These are phyloP conservation scores for Fusarium sp. DNA, from an alignment of 2,329 filamentous ascomycete species.

Conservation along the genomic window DNA sequence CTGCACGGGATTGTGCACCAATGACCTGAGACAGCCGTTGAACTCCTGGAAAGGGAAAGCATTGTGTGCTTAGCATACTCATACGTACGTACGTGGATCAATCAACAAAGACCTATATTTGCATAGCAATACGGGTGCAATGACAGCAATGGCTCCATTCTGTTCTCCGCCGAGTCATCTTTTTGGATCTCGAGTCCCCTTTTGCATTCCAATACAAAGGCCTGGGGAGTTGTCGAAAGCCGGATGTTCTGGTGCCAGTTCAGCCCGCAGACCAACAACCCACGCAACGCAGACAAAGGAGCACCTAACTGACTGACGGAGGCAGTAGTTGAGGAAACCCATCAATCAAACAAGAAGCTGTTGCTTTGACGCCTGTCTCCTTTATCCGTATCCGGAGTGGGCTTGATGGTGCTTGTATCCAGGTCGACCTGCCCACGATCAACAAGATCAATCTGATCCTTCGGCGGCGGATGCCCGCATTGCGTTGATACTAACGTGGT, in stretches of 20 bases:
- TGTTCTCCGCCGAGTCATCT: conserved; percentile 5
- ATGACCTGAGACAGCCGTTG: conserved; percentile 40
- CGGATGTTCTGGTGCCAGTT: conserved; percentile 10
- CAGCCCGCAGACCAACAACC: not conserved
- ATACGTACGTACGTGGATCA: conserved; percentile 38
- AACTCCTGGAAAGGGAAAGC: conserved; percentile 27
- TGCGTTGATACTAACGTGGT: not conserved
- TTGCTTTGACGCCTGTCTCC: not conserved
- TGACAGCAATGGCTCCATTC: conserved; percentile 21
- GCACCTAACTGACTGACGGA: conserved; percentile 36
- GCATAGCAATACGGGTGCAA: conserved; percentile 22
- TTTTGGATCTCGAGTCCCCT: not conserved
- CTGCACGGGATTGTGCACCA: conserved; percentile 35
- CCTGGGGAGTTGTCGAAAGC: not conserved
- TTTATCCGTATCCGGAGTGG: conserved; percentile 4
- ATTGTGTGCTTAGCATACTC: conserved; percentile 38
- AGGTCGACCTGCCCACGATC: conserved; percentile 6
- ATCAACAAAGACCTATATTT: conserved; percentile 21
- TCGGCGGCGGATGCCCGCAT: conserved; percentile 26
- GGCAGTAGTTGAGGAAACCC: conserved; percentile 22
- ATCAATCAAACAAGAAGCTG: conserved; percentile 21
- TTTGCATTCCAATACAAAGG: not conserved
- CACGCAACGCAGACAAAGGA: conserved; percentile 8
- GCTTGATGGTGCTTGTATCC: conserved; percentile 2
- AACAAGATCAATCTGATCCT: conserved; percentile 10